Evolutionary conservation across 345 rosid genomes (phyloP).

Genomic region (Citrus sp.): DNA sequence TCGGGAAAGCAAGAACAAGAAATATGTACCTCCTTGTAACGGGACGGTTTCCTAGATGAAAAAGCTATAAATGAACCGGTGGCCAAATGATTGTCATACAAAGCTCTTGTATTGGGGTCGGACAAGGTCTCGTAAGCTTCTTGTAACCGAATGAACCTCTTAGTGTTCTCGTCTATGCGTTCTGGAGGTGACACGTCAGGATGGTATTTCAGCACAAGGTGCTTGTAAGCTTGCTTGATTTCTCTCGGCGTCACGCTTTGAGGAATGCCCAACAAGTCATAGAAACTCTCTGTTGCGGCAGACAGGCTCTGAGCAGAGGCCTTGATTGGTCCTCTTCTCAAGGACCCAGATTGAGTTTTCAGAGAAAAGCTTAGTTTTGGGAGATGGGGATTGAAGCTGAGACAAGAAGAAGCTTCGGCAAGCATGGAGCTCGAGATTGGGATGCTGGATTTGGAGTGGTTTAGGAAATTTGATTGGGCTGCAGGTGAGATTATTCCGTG

Average conservation of each 20-base stretch:
- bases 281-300: conserved; percentile 9
- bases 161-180: conserved; percentile 15
- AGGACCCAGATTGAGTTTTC: conserved; percentile 7
- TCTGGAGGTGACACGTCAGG: conserved; percentile 24
- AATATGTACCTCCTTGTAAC: conserved; percentile 4
- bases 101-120: conserved; percentile 18
- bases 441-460: background rate
- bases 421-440: background rate
- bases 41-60: background rate
- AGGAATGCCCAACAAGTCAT: conserved; percentile 24
- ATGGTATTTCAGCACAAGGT: conserved; percentile 22
- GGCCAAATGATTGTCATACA: conserved; percentile 16
- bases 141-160: conserved; percentile 21
- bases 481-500: background rate
- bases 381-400: conserved; percentile 1
- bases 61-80: conserved; percentile 10
- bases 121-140: conserved; percentile 30
- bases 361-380: background rate
- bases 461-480: background rate
- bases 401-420: background rate
- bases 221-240: conserved; percentile 32
- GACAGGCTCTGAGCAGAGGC: background rate
- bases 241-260: conserved; percentile 14
- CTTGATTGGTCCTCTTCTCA: background rate
- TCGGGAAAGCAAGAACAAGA: background rate